phyloP scores from a whole-genome alignment of 2,329 filamentous ascomycete species.

The Trichoderma sp. region DNA sequence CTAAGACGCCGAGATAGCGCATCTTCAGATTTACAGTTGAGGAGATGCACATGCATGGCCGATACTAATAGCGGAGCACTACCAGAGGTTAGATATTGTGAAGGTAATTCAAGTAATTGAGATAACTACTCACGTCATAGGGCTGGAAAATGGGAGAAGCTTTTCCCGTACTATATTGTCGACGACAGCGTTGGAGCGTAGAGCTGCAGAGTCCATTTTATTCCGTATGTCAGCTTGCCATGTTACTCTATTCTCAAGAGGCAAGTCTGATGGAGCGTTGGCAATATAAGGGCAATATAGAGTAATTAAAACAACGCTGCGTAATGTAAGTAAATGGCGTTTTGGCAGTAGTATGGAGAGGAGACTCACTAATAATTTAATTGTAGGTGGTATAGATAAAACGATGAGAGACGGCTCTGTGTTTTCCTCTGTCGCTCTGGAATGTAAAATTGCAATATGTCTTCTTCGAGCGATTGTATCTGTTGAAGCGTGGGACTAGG shows the following conservation, averaged over 20 bases:
- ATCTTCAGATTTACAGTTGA: conserved; percentile 18
- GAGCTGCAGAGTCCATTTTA: conserved; percentile 13
- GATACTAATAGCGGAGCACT: conserved; percentile 9
- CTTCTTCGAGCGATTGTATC: conserved; percentile 4
- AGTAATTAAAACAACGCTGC: conserved; percentile 4
- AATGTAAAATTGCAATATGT: not conserved
- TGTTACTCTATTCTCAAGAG: not conserved
- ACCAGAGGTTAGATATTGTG: not conserved
- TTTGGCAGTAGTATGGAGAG: too few species aligned
- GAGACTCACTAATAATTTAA: not conserved
- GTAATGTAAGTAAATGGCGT: not conserved
- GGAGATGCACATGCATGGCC: conserved; percentile 16
- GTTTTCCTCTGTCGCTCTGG: not conserved
- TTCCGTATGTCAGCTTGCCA: conserved; percentile 1
- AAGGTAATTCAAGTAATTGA: not conserved
- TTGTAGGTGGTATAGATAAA: conserved; percentile 11
- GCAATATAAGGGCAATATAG: conserved; percentile 10
- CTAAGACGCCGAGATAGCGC: conserved; percentile 7
- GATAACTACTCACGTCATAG: conserved; percentile 15
- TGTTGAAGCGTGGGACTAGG: not conserved
- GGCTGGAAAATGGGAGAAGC: not conserved
- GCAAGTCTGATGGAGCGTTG: not conserved
- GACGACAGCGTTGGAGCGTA: not conserved
- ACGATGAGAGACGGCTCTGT: not conserved
- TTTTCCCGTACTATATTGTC: conserved; percentile 11